phyloP scores from a whole-genome alignment of 352 stramenopile genomes.

The Phytophthora pseudosyringae region DNA sequence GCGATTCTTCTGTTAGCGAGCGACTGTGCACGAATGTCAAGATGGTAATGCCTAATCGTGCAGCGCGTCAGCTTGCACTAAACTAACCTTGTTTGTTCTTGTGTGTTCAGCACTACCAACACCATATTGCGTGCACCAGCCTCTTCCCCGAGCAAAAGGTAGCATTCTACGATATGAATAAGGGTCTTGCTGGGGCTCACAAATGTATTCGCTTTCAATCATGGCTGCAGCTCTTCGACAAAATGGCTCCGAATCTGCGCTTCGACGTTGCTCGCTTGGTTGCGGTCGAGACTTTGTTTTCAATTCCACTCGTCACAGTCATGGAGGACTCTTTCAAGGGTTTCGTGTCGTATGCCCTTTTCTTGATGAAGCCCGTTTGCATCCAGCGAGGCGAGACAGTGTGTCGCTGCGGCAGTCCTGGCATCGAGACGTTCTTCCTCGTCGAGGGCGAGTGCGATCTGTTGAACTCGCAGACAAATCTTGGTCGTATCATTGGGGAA shows the following conservation, averaged over 20 bases:
- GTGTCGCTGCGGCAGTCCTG: conserved; percentile 71
- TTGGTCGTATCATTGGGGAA: conserved; percentile 65
- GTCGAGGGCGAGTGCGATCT: conserved; percentile 86
- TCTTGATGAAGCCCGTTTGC: conserved; percentile 79
- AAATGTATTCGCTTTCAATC: neutral
- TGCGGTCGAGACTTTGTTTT: conserved; percentile 74
- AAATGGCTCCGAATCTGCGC: conserved; percentile 78
- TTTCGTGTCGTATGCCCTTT: conserved; percentile 89
- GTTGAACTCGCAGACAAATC: conserved; percentile 67
- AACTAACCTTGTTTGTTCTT: conserved; percentile 2
- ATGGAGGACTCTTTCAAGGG: conserved; percentile 91
- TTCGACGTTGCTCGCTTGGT: conserved; percentile 86
- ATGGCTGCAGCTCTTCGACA: conserved; percentile 71
- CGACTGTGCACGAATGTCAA: conserved; percentile 78
- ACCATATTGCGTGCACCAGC: conserved; percentile 70
- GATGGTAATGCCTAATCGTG: conserved; percentile 30
- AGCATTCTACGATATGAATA: neutral
- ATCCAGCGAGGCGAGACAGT: conserved; percentile 77
- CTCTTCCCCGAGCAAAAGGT: conserved; percentile 88
- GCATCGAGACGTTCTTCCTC: conserved; percentile 86
- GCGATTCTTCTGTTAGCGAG: conserved; percentile 60
- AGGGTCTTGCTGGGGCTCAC: neutral
- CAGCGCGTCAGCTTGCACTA: neutral
- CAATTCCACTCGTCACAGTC: conserved; percentile 83
- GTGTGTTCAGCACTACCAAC: conserved; percentile 68